Evolutionary conservation across 1,284 basidiomycete species (phyloP).

Genomic region (Ganoderma lingzhi): DNA sequence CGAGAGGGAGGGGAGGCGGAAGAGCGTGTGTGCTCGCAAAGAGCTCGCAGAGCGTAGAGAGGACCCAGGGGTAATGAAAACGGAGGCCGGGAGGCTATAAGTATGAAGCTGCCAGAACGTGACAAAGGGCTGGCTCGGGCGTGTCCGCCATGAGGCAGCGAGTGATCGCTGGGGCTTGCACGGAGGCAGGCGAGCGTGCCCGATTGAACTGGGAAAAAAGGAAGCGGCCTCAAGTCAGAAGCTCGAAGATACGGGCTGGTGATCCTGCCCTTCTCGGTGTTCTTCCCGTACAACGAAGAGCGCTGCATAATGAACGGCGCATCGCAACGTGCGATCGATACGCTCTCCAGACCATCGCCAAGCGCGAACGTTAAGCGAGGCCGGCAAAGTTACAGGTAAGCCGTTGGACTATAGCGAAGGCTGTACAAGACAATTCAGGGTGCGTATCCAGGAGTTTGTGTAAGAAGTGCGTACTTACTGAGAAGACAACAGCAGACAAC

Average conservation of each 20-base stretch:
- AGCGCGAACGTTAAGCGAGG: neutral
- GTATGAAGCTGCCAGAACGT: conserved; percentile 43
- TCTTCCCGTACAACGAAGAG: conserved; percentile 27
- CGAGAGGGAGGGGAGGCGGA: conserved; percentile 23
- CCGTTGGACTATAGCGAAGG: neutral
- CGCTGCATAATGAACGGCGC: conserved; percentile 29
- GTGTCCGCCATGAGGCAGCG: conserved; percentile 48
- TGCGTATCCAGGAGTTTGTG: conserved; percentile 18
- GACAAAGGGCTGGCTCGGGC: conserved; percentile 43
- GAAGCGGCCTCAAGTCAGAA: conserved; percentile 30
- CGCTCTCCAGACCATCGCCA: conserved; percentile 8
- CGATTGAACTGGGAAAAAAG: conserved; percentile 30
- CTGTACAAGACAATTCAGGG: conserved; percentile 6
- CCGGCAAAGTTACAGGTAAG: neutral
- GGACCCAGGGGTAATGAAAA: conserved; percentile 34
- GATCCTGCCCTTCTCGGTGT: conserved; percentile 34
- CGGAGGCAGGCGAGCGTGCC: conserved; percentile 28
- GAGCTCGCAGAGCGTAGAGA: conserved; percentile 37
- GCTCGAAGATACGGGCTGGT: conserved; percentile 34
- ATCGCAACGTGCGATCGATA: conserved; percentile 31
- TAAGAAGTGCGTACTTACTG: conserved; percentile 10
- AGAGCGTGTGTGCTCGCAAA: conserved; percentile 34
- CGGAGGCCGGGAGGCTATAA: conserved; percentile 32
- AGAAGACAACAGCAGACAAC: conserved; percentile 4
- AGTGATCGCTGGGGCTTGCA: conserved; percentile 34